phyloP scores from a whole-genome alignment of 768 basidiomycete genomes.

The Trametes gibbosa region DNA sequence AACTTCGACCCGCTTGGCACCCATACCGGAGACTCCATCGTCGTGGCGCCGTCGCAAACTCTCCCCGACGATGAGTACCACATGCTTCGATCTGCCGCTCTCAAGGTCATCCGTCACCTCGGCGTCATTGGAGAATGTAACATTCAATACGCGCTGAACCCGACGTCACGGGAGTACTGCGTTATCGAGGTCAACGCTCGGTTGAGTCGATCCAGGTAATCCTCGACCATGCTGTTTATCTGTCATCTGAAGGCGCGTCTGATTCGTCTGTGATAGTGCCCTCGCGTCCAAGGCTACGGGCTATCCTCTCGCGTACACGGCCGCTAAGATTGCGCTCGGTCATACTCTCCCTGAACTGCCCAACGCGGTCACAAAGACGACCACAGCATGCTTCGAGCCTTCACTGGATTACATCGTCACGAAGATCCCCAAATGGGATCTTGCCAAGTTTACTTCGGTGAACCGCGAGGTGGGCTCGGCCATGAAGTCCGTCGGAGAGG shows the following conservation, averaged over 20 bases:
- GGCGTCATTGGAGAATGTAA: conserved; percentile 95
- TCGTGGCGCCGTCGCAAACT: conserved; percentile 97
- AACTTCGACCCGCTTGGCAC: conserved; percentile 99
- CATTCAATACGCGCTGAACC: conserved; percentile 98
- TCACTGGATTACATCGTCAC: conserved; percentile 99
- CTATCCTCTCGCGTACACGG: conserved; percentile 98
- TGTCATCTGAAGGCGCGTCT: not conserved
- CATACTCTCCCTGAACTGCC: conserved; percentile 97
- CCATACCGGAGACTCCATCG: conserved; percentile 98
- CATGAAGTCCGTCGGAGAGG: conserved; percentile 99
- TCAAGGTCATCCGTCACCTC: conserved; percentile 84
- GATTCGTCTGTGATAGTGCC: conserved; percentile 51
- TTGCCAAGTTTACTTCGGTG: conserved; percentile 96
- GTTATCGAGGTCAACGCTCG: conserved; percentile 98
- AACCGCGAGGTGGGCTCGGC: conserved; percentile 93
- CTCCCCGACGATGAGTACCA: conserved; percentile 98
- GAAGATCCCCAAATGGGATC: conserved; percentile 99
- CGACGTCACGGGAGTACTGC: conserved; percentile 88
- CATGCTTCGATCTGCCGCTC: conserved; percentile 96
- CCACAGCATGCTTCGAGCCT: conserved; percentile 98
- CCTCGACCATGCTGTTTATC: not conserved
- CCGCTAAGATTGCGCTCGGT: conserved; percentile 97
- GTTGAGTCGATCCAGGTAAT: conserved; percentile 81
- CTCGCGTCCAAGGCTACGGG: conserved; percentile 98
- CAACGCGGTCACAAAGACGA: conserved; percentile 98